Evolutionary conservation across 106 monocot genomes (phyloP), one percentile per base, ranked within the genome.

Genomic region (Triglochin maritima): DNA sequence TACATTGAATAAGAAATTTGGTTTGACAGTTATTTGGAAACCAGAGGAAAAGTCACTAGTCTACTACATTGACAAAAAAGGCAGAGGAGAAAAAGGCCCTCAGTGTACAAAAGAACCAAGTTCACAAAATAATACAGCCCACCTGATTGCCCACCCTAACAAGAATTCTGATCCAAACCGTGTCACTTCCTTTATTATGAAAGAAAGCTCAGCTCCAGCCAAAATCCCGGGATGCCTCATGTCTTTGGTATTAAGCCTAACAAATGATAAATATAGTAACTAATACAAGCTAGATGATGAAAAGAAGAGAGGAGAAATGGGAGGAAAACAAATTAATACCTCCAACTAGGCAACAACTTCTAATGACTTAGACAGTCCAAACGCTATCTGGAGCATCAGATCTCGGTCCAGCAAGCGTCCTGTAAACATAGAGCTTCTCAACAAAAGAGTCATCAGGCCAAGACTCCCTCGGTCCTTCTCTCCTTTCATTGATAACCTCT

Each of bases 341-440:
- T 57, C 17, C 13, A 57, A 15, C 17, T 57, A 17, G 57, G 13
- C 29, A 29, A 29, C 29, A 29, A 29, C 29, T 15, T 16, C 6
- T 57, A 7, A 17, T 57, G 17, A 3, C 42, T 53, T 66, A 66
- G 3, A 66, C 6, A 16, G 51, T 66, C 66, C 66, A 54, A 9
- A 90, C 90, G 74, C 68, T 84, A 12, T 61, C 15, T 4, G 86
- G 90, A 8, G 50, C 50, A 59, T 90, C 90, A 2, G 79, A 64
- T 54, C 90, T 83, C 6, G 74, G 81, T 1, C 90, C 90, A 47
- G 86, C 76, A 42, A 90, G 3, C 0, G 90, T 83, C 44, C 90
- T 65, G 77, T 90, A 90, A 60, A 90, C 71, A 58, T 86, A 90
- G n/a, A 90, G 72, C 78, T 86, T 90, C 61, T 90, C 86, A 2